phyloP scores from a whole-genome alignment of 352 stramenopile genomes.

The Phytophthora melonis region DNA sequence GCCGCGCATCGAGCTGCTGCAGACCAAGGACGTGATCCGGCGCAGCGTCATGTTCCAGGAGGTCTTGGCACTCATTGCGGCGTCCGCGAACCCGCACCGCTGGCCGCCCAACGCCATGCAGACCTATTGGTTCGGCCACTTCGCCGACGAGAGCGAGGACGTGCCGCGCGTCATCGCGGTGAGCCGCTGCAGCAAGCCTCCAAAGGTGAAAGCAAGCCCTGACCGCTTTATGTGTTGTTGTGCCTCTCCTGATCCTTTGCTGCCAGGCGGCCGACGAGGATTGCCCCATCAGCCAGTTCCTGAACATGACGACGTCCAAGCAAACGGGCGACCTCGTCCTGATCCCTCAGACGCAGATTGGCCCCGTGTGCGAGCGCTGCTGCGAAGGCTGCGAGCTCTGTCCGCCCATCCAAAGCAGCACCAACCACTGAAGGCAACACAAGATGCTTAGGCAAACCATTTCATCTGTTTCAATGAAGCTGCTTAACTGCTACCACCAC shows the following conservation, averaged over 20 bases:
- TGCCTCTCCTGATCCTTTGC: not conserved
- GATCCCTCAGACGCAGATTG: constrained; percentile 81
- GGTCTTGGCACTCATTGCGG: constrained; percentile 67
- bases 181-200: too few species aligned
- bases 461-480: constrained; percentile 15
- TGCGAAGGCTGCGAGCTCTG: constrained; percentile 70
- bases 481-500: constrained; percentile 15
- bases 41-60: constrained; percentile 84
- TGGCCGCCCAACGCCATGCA: constrained; percentile 73
- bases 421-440: constrained; percentile 25
- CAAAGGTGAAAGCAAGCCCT: too few species aligned
- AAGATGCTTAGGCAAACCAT: too few species aligned
- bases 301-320: constrained; percentile 79
- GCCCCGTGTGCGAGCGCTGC: constrained; percentile 73
- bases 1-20: constrained; percentile 71
- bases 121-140: constrained; percentile 85
- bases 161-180: constrained; percentile 49
- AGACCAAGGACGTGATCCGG: constrained; percentile 70
- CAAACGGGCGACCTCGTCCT: constrained; percentile 76
- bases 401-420: constrained; percentile 29
- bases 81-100: constrained; percentile 65
- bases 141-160: constrained; percentile 48
- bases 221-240: not conserved
- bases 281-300: constrained; percentile 56
- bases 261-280: constrained; percentile 53